A percentile compares a stretch with the other conserved stretches of the same genome.
These are phyloP conservation scores for Diaporthe velutina DNA, from an alignment of 2,329 filamentous ascomycete genomes.

Conservation along the genomic window DNA sequence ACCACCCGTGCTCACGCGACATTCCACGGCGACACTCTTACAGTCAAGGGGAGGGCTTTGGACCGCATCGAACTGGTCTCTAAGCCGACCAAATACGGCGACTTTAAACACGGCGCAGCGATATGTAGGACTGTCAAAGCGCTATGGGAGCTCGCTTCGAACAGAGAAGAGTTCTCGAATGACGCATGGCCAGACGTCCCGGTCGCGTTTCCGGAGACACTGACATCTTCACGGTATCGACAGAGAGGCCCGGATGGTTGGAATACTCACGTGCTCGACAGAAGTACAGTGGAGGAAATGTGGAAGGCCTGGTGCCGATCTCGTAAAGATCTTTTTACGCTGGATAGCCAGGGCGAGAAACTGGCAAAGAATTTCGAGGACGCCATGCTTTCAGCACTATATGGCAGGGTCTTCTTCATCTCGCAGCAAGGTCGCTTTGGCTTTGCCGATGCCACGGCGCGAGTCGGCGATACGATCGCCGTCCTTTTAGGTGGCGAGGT, in stretches of 20 bases:
- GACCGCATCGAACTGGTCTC: neutral
- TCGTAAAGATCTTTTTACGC: neutral
- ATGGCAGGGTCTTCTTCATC: constrained; percentile 10
- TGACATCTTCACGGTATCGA: neutral
- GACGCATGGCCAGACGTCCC: neutral
- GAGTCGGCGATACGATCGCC: neutral
- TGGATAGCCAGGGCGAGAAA: neutral
- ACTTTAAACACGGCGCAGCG: neutral
- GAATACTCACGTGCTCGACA: neutral
- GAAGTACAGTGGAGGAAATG: neutral
- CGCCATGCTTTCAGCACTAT: neutral
- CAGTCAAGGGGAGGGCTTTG: neutral
- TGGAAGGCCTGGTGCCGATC: neutral
- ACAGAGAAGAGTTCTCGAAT: neutral
- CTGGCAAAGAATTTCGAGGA: constrained; percentile 2
- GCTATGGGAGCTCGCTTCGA: neutral
- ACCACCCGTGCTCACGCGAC: neutral
- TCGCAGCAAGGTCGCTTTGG: constrained; percentile 12
- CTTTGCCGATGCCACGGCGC: neutral
- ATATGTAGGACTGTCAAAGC: neutral
- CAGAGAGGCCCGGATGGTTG: neutral
- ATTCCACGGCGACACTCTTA: neutral
- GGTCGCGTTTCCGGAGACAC: neutral
- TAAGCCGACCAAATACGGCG: neutral
- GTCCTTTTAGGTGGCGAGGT: neutral